Conservation (phyloP, 2,329 filamentous ascomycete species). For the Cytospora piceae region DNA sequence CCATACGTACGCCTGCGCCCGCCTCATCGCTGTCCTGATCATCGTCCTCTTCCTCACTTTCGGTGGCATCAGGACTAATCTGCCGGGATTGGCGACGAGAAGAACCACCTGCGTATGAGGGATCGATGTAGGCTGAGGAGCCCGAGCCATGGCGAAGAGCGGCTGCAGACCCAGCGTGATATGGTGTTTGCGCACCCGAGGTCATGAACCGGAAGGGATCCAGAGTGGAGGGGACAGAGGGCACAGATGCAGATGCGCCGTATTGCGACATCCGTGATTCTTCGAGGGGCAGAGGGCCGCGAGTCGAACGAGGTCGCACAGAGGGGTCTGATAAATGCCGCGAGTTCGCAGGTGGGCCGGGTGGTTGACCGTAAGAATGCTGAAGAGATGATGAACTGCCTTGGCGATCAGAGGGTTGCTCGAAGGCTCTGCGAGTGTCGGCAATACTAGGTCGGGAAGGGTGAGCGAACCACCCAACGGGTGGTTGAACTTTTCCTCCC, state of each 20-base stretch:
- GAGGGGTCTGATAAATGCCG: conserved; percentile 52
- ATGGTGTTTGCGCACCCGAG: conserved; percentile 45
- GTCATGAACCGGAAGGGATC: conserved; percentile 61
- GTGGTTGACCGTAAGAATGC: conserved; percentile 48
- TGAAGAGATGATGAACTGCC: conserved; percentile 48
- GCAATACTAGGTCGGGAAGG: conserved; percentile 40
- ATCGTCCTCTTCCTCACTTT: conserved; percentile 26
- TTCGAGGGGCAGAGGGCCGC: conserved; percentile 38
- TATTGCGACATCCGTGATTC: conserved; percentile 39
- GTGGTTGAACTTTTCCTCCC: conserved; percentile 45
- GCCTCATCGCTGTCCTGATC: conserved; percentile 42
- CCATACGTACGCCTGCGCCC: conserved; percentile 22
- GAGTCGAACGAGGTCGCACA: conserved; percentile 40
- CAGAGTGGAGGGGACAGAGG: conserved; percentile 38
- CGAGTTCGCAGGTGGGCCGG: conserved; percentile 36
- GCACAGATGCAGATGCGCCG: conserved; percentile 35
- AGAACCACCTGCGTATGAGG: conserved; percentile 15
- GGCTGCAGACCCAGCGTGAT: conserved; percentile 40
- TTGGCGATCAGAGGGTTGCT: conserved; percentile 24
- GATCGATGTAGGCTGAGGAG: conserved; percentile 31
- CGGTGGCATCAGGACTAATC: conserved; percentile 22
- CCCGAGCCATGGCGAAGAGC: conserved; percentile 45
- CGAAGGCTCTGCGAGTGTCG: conserved; percentile 45
- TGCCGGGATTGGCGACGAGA: conserved; percentile 27
- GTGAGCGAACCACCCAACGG: conserved; percentile 56